phyloP scores from a whole-genome alignment of 495 filamentous ascomycete species.

The Neurospora pannonica region DNA sequence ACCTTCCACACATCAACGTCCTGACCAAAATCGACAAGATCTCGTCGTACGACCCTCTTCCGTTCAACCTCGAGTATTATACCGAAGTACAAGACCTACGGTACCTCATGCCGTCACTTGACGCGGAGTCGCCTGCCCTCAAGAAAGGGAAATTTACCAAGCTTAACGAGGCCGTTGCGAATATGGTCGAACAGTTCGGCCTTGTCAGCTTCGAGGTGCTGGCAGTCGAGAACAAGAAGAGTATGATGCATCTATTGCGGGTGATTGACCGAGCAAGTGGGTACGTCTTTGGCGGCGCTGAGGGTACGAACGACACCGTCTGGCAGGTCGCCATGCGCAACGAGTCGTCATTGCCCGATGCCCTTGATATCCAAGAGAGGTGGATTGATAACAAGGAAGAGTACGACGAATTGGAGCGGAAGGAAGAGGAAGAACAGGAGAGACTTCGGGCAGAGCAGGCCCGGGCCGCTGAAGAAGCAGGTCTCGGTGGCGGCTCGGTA shows the following conservation, averaged over 20 bases:
- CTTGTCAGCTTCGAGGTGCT: constrained; percentile 88
- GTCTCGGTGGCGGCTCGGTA: constrained; percentile 9
- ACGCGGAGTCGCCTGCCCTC: constrained; percentile 44
- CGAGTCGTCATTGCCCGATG: constrained; percentile 66
- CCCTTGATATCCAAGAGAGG: constrained; percentile 82
- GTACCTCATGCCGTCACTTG: constrained; percentile 72
- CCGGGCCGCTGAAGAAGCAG: constrained; percentile 20
- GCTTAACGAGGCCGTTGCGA: constrained; percentile 76
- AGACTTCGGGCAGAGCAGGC: constrained; percentile 25
- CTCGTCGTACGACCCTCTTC: constrained; percentile 61
- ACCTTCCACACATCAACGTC: constrained; percentile 89
- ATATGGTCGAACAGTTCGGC: constrained; percentile 78
- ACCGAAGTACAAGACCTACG: constrained; percentile 93
- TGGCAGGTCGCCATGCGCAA: constrained; percentile 94
- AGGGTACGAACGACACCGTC: constrained; percentile 85
- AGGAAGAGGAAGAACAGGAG: constrained; percentile 53
- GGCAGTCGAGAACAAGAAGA: constrained; percentile 90
- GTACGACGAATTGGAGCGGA: constrained; percentile 71
- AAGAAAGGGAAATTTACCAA: constrained; percentile 64
- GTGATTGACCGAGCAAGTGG: constrained; percentile 85
- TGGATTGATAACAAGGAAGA: constrained; percentile 88
- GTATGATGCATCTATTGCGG: constrained; percentile 83
- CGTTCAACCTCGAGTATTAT: constrained; percentile 93
- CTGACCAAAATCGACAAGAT: constrained; percentile 96
- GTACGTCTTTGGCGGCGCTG: constrained; percentile 84